Evolutionary conservation across 2,329 filamentous ascomycete species (phyloP), one percentile per base, ranked within the genome.

Genomic region (Trichoderma simmonsii): DNA sequence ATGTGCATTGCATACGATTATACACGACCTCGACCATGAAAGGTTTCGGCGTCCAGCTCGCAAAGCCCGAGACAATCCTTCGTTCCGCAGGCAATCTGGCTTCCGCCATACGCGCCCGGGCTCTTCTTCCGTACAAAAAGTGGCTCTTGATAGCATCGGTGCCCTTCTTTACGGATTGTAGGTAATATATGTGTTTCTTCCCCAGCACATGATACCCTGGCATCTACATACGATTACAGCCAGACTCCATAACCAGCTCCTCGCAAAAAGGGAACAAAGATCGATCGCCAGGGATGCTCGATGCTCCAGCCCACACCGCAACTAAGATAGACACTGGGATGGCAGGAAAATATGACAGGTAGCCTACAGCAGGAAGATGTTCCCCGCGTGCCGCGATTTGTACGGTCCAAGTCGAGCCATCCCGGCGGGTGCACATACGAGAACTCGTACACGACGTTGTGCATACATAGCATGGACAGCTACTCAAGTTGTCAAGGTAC

Each of bases 1-100:
- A 34, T 54, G 18, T 28, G n/a, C 30, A 26, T 18, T 21, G n/a
- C n/a, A 9, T 32, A 28, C 5, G 28, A 26, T 1, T 28, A 56
- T 26, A 30, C 30, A 60, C 30, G 21, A 60, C 24, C 26, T 43
- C 34, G 11, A 59, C 8, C 11, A 1, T 34, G 57, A 60, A 34
- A 60, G 11, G 51, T 68, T 39, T 63, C 65, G 65, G 54, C 65
- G 65, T 68, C 24, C 65, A 68, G 34, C 51, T 43, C 61, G 11
- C 54, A 59, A 59, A 68, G 65, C 65, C 65, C 54, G 65, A 68
- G 65, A 68, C 65, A 60, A 59, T 67, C 11, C 11, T 14, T 24
- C 24, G 3, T 8, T 34, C 48, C 48, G 18, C 11, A 21, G 4
- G 39, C 36, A 36, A 9, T 11, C 15, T 30, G 15, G 3, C 18